Evolutionary conservation across 192 early-diverging fungal genomes (phyloP).

Genomic region (Linnemannia hyalina): DNA sequence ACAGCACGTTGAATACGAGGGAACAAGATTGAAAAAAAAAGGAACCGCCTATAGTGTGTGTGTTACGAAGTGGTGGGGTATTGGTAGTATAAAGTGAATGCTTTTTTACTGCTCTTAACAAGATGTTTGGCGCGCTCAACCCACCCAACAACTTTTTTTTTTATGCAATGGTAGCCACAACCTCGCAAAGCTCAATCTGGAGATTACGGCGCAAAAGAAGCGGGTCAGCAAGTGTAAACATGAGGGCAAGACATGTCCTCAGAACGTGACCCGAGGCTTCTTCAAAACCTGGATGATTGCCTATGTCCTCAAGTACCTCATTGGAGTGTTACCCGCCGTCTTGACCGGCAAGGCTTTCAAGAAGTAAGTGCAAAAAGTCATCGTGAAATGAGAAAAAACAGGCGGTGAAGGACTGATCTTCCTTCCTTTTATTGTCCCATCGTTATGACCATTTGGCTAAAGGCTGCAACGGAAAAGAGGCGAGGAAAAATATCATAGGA

Average conservation of each 20-base stretch:
- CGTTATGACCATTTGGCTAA: not conserved
- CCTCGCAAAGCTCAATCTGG: constrained; percentile 54
- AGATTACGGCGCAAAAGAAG: constrained; percentile 43
- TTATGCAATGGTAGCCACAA: constrained; percentile 55
- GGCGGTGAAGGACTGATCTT: not conserved
- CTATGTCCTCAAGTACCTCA: constrained; percentile 70
- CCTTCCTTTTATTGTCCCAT: not conserved
- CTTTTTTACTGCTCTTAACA: not conserved
- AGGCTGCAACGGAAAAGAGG: not conserved
- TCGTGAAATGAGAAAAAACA: not conserved
- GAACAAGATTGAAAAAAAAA: not conserved
- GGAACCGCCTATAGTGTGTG: not conserved
- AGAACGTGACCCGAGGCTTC: constrained; percentile 75
- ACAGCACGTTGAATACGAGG: not conserved
- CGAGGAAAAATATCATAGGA: not conserved
- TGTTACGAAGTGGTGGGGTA: not conserved
- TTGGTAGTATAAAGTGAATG: not conserved
- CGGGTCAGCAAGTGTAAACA: constrained; percentile 65
- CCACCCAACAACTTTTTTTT: not conserved
- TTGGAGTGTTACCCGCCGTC: constrained; percentile 65
- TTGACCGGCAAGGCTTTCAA: constrained; percentile 69
- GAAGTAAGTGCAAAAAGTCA: constrained; percentile 37
- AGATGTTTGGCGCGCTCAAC: not conserved
- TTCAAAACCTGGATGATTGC: constrained; percentile 72
- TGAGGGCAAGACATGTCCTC: constrained; percentile 71